phyloP scores from a whole-genome alignment of 352 stramenopile species.

The Phytophthora uliginosa region DNA sequence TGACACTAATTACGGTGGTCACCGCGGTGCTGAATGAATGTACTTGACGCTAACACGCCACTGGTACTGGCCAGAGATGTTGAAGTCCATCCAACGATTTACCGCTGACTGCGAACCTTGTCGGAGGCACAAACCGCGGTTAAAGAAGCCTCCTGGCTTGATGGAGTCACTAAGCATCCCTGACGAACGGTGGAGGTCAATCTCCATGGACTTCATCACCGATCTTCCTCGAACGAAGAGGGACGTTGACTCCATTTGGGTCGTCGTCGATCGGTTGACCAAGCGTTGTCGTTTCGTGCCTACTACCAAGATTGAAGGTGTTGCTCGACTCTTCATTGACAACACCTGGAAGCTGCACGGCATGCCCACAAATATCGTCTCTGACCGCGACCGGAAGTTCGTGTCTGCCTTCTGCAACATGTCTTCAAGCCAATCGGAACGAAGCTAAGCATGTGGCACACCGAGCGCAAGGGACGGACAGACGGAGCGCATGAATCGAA shows the following conservation, averaged over 20 bases:
- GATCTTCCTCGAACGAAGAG: slow-evolving; percentile 9
- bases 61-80: slow-evolving; percentile 21
- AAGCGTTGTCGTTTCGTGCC: slow-evolving; percentile 17
- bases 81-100: slow-evolving; percentile 19
- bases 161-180: slow-evolving; percentile 15
- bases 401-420: slow-evolving; percentile 15
- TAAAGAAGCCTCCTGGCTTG: slow-evolving; percentile 14
- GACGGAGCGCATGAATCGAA: slow-evolving; percentile 16
- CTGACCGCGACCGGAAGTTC: slow-evolving; percentile 26
- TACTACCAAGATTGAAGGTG: slow-evolving; percentile 12
- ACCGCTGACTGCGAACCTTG: slow-evolving; percentile 27
- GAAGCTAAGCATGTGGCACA: slow-evolving; percentile 20
- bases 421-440: slow-evolving; percentile 6
- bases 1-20: slow-evolving; percentile 21
- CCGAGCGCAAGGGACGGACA: slow-evolving; percentile 17
- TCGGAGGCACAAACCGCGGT: slow-evolving; percentile 19
- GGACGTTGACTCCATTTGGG: slow-evolving; percentile 5
- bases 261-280: slow-evolving; percentile 24
- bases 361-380: slow-evolving; percentile 23
- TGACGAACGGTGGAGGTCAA: slow-evolving; percentile 8
- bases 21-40: slow-evolving; percentile 12
- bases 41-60: slow-evolving; percentile 15
- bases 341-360: slow-evolving; percentile 14
- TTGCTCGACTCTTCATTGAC: slow-evolving; percentile 18
- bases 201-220: slow-evolving; percentile 24